phyloP scores from a whole-genome alignment of 1,284 basidiomycete species.

The Agroathelia rolfsii region DNA sequence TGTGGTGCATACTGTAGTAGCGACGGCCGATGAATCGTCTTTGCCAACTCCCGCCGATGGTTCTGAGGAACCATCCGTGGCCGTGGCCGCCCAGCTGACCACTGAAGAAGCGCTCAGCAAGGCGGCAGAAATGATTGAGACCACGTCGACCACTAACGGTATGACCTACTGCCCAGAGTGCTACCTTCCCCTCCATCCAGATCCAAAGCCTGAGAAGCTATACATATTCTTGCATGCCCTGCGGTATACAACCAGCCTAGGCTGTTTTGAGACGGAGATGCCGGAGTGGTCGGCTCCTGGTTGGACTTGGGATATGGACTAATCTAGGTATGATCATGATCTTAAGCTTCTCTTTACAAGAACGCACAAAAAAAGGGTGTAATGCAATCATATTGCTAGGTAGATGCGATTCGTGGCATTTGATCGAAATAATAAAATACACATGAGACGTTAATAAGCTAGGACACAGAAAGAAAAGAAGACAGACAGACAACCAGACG shows the following conservation, averaged over 20 bases:
- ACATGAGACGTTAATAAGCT: no score
- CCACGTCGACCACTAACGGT: conserved; percentile 16
- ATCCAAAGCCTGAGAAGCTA: conserved; percentile 81
- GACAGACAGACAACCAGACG: no score
- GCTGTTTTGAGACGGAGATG: conserved; percentile 66
- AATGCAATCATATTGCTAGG: no score
- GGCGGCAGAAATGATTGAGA: conserved; percentile 6
- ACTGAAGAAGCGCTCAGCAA: conserved; percentile 16
- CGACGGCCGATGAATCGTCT: conserved; percentile 1
- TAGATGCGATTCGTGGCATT: no score
- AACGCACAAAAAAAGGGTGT: no score
- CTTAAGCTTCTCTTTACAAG: no score
- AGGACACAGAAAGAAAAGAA: no score
- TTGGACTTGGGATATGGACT: conserved; percentile 44
- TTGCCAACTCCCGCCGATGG: conserved; percentile 1
- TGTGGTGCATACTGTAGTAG: not conserved
- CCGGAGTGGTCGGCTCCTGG: conserved; percentile 63
- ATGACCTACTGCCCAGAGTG: conserved; percentile 74
- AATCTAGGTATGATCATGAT: not conserved
- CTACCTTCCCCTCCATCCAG: conserved; percentile 82
- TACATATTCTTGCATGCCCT: conserved; percentile 93
- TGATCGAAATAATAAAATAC: no score
- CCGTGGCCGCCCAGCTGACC: conserved; percentile 9
- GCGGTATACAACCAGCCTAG: conserved; percentile 70
- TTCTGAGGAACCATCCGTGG: conserved; percentile 6